A percentile compares a stretch with the other conserved stretches of the same genome.
These are phyloP conservation scores for Flaveria sonorensis DNA, from an alignment of 129 eudicot genomes.

Conservation along the genomic window DNA sequence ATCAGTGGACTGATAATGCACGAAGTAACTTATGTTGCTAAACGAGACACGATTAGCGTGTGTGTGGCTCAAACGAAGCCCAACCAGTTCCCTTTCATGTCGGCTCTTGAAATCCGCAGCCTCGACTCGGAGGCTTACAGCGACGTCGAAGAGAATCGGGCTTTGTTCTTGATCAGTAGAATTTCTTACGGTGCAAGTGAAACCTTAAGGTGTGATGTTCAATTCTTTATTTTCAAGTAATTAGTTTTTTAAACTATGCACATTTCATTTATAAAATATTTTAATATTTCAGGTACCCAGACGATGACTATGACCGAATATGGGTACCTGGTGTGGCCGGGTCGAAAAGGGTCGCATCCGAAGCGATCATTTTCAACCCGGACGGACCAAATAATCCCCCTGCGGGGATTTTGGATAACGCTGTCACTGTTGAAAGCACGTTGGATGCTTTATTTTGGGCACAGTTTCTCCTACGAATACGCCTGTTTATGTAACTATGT, in stretches of 20 bases:
- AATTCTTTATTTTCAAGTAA: background rate
- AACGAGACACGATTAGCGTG: constrained; percentile 27
- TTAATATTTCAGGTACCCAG: constrained; percentile 21
- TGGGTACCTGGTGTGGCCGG: constrained; percentile 22
- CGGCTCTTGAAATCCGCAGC: constrained; percentile 40
- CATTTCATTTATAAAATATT: background rate
- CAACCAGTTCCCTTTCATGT: constrained; percentile 36
- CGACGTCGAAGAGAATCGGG: constrained; percentile 17
- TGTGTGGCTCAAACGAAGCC: constrained; percentile 43
- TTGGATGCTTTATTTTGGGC: constrained; percentile 18
- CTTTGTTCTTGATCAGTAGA: constrained; percentile 31
- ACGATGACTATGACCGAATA: constrained; percentile 41
- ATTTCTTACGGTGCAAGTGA: constrained; percentile 33
- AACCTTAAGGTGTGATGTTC: constrained; percentile 24
- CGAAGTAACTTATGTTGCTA: constrained; percentile 38
- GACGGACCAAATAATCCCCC: constrained; percentile 32
- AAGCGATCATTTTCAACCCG: constrained; percentile 4
- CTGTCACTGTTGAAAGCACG: constrained; percentile 22
- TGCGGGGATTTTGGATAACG: constrained; percentile 18
- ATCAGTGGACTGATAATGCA: background rate
- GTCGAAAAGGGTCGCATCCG: background rate
- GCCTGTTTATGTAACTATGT: constrained; percentile 22
- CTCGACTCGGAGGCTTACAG: constrained; percentile 22
- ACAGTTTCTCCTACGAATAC: background rate
- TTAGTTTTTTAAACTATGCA: background rate